Base-by-base conservation (phyloP, 2,329 filamentous ascomycete genomes). In the Alternaria solani region DNA sequence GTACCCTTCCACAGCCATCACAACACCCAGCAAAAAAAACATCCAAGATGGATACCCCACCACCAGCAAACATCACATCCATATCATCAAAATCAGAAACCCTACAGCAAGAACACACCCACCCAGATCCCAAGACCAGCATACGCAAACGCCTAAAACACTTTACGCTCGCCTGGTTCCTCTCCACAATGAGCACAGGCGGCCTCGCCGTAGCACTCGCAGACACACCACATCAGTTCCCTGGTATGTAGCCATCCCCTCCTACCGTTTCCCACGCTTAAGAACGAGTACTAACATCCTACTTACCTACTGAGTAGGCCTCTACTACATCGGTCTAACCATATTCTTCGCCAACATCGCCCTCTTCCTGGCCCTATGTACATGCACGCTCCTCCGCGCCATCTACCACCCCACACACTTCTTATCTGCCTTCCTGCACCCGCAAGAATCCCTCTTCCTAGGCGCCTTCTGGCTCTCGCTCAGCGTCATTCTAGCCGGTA, bases 161-260 rank as follows among this genome's bases (percentile, higher is more conserved):
- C 55, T 81, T 82, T 56, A 82, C 81, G 6, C 82, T 80, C 75
- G 80, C 81, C 11, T 81, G 80, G 70, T 83, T 81, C 62, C 78
- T 80, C 0, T 75, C 77, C 9, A 80, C 81, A 7, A 83, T 84
- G 81, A 75, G 77, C 14, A 83, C 81, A 0, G 81, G 82, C 16
- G 82, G 81, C 9, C 70, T 83, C 8, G 75, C 80, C 3, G 68
- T 83, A 3, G 70, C 81, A 5, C 73, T 84, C 3, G 73, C 76
- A 6, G 71, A 79, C 30, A 75, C 78, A 46, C 82, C 81, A 1
- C 79, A 81, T 55, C 68, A 65, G 39, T 86, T 76, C 44, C 14
- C 14, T 16, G 32, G 32, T 36, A 34, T 5, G 8, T 9, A 34
- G 4, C 12, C 32, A 2, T 36, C 3, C 12, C 5, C 4, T 6